Evolutionary conservation across 495 filamentous ascomycete species (phyloP).

Genomic region (Letharia columbiana): DNA sequence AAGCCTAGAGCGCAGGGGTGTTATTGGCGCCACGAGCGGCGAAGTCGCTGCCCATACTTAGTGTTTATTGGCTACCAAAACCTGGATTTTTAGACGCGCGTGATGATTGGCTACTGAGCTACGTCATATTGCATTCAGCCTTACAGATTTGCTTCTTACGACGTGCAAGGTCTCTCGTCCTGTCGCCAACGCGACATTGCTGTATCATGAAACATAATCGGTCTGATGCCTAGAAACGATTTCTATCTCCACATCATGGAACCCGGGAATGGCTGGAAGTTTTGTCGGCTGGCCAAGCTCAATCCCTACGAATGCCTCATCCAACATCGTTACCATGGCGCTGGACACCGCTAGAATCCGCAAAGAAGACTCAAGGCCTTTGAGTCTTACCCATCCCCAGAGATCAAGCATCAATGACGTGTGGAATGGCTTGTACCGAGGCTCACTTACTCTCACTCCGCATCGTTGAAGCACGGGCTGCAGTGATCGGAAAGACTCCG

Average conservation of each 20-base stretch:
- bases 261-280: not conserved
- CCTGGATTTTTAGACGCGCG: conserved; percentile 1
- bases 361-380: not conserved
- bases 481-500: no score
- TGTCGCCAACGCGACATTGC: not conserved
- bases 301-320: no score
- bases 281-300: not conserved
- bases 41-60: not conserved
- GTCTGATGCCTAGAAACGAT: not conserved
- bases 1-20: not conserved
- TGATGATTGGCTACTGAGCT: not conserved
- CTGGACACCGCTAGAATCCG: not conserved
- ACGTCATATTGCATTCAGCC: not conserved
- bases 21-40: not conserved
- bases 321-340: not conserved
- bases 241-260: not conserved
- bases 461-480: no score
- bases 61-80: not conserved
- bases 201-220: not conserved
- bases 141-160: not conserved
- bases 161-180: not conserved
- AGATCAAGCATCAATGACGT: not conserved
- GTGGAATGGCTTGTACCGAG: no score
- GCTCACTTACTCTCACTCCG: no score
- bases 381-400: not conserved